phyloP scores from a whole-genome alignment of 2,329 filamentous ascomycete species.

The Ophiobolus disseminans region DNA sequence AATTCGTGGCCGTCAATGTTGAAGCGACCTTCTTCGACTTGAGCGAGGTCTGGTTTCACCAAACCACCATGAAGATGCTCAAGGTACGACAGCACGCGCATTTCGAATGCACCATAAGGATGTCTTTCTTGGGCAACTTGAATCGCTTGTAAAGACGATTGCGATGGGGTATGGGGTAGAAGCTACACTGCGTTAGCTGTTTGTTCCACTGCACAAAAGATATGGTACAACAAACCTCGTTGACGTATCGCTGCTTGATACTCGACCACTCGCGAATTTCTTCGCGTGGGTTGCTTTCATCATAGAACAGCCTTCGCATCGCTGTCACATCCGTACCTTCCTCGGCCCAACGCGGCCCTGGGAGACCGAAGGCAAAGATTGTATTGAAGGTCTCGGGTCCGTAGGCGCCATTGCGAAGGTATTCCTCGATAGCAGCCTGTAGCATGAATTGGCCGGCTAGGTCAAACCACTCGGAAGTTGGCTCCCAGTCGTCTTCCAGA shows the following conservation, averaged over 20 bases:
- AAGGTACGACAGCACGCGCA: constrained; percentile 52
- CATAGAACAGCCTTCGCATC: constrained; percentile 46
- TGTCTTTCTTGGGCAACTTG: constrained; percentile 38
- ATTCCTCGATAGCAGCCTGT: constrained; percentile 60
- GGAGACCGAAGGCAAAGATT: constrained; percentile 56
- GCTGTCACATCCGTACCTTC: constrained; percentile 38
- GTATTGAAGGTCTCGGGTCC: constrained; percentile 49
- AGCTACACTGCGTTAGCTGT: constrained; percentile 21
- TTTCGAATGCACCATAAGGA: constrained; percentile 51
- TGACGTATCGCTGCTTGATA: constrained; percentile 45
- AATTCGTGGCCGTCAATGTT: constrained; percentile 42
- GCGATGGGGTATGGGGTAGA: constrained; percentile 24
- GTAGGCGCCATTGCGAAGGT: constrained; percentile 48
- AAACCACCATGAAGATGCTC: constrained; percentile 52
- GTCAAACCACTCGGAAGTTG: constrained; percentile 53
- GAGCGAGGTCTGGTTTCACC: constrained; percentile 57
- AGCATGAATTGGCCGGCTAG: constrained; percentile 58
- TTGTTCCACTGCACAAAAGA: background rate
- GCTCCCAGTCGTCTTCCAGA: constrained; percentile 40
- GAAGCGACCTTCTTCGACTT: constrained; percentile 58
- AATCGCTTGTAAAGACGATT: constrained; percentile 28
- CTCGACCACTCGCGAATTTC: constrained; percentile 47
- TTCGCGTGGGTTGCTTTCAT: constrained; percentile 36
- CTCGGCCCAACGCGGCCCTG: constrained; percentile 28
- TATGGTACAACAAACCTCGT: constrained; percentile 26